Evolutionary conservation across 2,329 filamentous ascomycete genomes (phyloP).

Genomic region (Sporothrix pallida): DNA sequence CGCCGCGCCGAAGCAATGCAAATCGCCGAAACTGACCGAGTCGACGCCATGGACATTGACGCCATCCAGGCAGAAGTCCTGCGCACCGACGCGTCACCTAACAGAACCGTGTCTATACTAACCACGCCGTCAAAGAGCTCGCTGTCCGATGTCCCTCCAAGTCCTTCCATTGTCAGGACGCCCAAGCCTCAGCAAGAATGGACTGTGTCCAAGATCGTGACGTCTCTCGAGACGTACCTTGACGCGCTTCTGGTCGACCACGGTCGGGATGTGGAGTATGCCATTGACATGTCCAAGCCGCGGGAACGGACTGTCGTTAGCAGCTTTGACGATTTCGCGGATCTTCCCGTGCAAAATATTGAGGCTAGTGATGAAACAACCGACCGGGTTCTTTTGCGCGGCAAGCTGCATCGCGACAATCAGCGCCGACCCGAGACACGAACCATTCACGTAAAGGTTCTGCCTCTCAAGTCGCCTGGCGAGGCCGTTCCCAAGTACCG

Average conservation of each 20-base stretch:
- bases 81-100: neutral
- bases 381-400: slow-evolving; percentile 1
- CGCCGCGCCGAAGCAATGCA: slow-evolving; percentile 15
- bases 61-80: neutral
- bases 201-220: slow-evolving; percentile 53
- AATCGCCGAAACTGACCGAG: neutral
- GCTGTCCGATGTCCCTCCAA: neutral
- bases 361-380: slow-evolving; percentile 37
- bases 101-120: neutral
- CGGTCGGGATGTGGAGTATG: slow-evolving; percentile 52
- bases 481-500: slow-evolving; percentile 63
- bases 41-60: slow-evolving; percentile 16
- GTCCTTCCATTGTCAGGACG: neutral
- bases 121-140: neutral
- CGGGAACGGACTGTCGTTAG: slow-evolving; percentile 30
- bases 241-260: slow-evolving; percentile 55
- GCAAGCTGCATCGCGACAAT: slow-evolving; percentile 35
- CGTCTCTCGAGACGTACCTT: slow-evolving; percentile 49
- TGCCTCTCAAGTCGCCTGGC: slow-evolving; percentile 57
- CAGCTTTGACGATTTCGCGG: slow-evolving; percentile 54
- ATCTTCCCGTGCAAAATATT: slow-evolving; percentile 48
- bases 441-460: slow-evolving; percentile 42
- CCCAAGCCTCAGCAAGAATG: slow-evolving; percentile 46
- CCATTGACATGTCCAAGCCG: slow-evolving; percentile 48
- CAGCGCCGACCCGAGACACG: slow-evolving; percentile 34